These are phyloP conservation scores for Nidula microcarpa DNA, from an alignment of 768 basidiomycete species.

Conservation along the genomic window DNA sequence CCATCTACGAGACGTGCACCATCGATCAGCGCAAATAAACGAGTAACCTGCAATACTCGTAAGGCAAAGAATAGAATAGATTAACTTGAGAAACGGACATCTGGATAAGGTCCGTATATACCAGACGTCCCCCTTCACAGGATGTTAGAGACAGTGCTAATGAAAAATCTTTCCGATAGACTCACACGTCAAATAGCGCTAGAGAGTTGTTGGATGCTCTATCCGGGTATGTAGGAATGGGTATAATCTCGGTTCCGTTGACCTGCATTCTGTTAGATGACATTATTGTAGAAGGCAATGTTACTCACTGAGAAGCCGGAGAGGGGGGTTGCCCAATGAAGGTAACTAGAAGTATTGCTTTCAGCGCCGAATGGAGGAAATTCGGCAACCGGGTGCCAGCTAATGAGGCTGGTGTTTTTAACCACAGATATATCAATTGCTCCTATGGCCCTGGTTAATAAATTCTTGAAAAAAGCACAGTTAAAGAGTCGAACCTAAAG, in stretches of 20 bases:
- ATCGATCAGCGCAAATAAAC: slow-evolving; percentile 56
- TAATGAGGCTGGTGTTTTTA: slow-evolving; percentile 51
- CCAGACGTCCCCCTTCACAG: slow-evolving; percentile 59
- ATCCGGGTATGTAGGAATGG: slow-evolving; percentile 62
- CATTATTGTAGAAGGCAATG: background rate
- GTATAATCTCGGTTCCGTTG: slow-evolving; percentile 47
- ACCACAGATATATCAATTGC: slow-evolving; percentile 74
- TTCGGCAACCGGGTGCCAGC: slow-evolving; percentile 73
- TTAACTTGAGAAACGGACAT: slow-evolving; percentile 38
- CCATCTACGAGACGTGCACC: slow-evolving; percentile 67
- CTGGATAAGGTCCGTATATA: slow-evolving; percentile 74
- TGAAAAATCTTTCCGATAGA: slow-evolving; percentile 6
- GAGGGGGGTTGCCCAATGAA: slow-evolving; percentile 73
- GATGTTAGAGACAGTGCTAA: background rate
- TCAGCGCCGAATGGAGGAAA: slow-evolving; percentile 63
- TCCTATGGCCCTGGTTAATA: slow-evolving; percentile 35
- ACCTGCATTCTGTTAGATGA: slow-evolving; percentile 32
- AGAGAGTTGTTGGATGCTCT: slow-evolving; percentile 53
- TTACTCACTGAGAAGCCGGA: slow-evolving; percentile 47
- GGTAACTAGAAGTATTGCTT: slow-evolving; percentile 62
- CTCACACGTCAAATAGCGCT: slow-evolving; percentile 73
- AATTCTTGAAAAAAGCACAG: background rate
- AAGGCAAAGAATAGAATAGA: background rate
- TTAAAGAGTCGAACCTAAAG: slow-evolving; percentile 46
- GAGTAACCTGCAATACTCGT: slow-evolving; percentile 48